Conservation (phyloP, 225 moss, liverwort and hornwort species). For the Straminergon stramineum region DNA sequence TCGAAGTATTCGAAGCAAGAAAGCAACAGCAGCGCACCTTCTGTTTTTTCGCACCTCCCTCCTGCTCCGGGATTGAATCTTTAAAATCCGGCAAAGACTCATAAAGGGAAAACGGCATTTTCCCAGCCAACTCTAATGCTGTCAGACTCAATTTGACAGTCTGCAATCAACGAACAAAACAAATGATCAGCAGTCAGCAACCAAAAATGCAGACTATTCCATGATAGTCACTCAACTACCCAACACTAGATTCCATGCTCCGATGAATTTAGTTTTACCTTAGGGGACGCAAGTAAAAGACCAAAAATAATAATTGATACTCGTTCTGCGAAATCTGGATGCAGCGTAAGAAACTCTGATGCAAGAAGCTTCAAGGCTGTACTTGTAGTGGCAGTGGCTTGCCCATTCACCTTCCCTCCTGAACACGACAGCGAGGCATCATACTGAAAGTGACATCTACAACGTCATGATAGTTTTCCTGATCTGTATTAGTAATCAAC, state of each 20-base stretch:
- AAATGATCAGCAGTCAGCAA: neutral
- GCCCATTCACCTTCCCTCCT: slow-evolving; percentile 19
- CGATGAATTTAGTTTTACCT: slow-evolving; percentile 21
- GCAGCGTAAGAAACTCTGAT: slow-evolving; percentile 44
- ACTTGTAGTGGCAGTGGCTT: slow-evolving; percentile 33
- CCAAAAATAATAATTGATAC: slow-evolving; percentile 51
- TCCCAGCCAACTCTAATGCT: slow-evolving; percentile 42
- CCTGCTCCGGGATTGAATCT: slow-evolving; percentile 14
- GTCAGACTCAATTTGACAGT: slow-evolving; percentile 56
- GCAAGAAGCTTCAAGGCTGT: slow-evolving; percentile 51
- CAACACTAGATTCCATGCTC: neutral
- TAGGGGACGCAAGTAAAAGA: slow-evolving; percentile 47
- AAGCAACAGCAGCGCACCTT: slow-evolving; percentile 16
- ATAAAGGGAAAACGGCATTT: slow-evolving; percentile 40
- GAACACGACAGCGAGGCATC: neutral
- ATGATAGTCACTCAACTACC: neutral
- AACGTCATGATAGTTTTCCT: neutral
- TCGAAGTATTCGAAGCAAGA: neutral
- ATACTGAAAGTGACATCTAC: neutral
- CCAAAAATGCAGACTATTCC: neutral
- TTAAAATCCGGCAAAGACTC: slow-evolving; percentile 29
- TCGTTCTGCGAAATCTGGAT: slow-evolving; percentile 52
- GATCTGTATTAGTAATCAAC: neutral
- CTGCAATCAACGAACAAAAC: slow-evolving; percentile 29
- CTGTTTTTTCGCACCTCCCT: slow-evolving; percentile 21